phyloP scores from a whole-genome alignment of 2,329 filamentous ascomycete genomes.

The Sporothrix protearum region DNA sequence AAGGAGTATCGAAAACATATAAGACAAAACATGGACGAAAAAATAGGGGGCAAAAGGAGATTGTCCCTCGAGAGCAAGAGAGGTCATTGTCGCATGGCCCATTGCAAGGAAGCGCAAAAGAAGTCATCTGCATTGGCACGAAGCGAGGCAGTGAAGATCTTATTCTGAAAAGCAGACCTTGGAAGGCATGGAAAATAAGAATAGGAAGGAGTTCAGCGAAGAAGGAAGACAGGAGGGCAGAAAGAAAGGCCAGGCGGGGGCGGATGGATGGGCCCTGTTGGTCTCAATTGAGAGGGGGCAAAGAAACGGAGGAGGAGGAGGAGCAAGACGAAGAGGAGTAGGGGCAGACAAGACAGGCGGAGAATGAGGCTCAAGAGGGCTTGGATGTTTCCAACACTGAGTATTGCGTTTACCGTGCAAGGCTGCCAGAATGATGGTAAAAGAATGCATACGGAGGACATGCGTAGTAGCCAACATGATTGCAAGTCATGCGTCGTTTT shows the following conservation, averaged over 20 bases:
- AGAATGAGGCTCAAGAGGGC: not conserved
- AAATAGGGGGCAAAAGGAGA: not conserved
- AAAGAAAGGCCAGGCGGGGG: not conserved
- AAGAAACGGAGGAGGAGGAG: not conserved
- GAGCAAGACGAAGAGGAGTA: not conserved
- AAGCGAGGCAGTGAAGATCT: not conserved
- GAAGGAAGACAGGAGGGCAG: not conserved
- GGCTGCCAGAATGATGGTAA: not conserved
- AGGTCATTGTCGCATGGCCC: not conserved
- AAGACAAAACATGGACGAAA: too few relatives aligned
- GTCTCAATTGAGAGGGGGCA: not conserved
- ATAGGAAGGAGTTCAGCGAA: not conserved
- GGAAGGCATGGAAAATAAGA: not conserved
- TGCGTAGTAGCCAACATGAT: not conserved
- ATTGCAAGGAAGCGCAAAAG: not conserved
- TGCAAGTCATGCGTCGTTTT: not conserved
- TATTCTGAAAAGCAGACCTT: slow-evolving; percentile 1
- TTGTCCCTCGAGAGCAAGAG: not conserved
- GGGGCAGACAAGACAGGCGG: not conserved
- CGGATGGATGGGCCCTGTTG: not conserved
- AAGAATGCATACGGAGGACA: too few relatives aligned
- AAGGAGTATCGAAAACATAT: not conserved
- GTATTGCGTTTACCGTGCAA: not conserved
- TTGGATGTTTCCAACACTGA: not conserved
- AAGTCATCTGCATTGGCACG: not conserved